Conservation (phyloP, 805 yeast species). For the Debaryomyces prosopidis region DNA sequence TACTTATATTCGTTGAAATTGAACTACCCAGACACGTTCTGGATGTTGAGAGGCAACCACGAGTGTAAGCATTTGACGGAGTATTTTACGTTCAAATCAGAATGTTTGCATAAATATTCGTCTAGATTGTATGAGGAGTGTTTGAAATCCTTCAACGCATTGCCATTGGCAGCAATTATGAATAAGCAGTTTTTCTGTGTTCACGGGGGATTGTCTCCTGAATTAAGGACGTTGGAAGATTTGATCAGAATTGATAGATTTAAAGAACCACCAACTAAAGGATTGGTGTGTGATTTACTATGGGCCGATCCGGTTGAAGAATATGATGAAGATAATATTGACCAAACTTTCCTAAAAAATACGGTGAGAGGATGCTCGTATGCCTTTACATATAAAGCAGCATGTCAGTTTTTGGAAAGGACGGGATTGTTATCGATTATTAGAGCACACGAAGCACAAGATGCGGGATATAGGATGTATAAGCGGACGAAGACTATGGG, state of each 20-base stretch:
- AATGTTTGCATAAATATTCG: constrained; percentile 84
- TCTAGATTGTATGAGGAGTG: constrained; percentile 66
- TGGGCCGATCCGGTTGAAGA: constrained; percentile 97
- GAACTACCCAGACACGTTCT: constrained; percentile 69
- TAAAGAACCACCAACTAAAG: constrained; percentile 89
- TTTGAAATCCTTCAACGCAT: constrained; percentile 74
- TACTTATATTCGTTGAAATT: constrained; percentile 79
- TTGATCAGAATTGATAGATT: constrained; percentile 72
- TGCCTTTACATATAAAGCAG: constrained; percentile 81
- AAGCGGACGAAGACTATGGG: constrained; percentile 79
- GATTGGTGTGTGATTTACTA: constrained; percentile 89
- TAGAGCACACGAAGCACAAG: constrained; percentile 97
- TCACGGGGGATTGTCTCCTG: constrained; percentile 95
- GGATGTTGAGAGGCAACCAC: constrained; percentile 90
- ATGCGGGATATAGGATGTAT: constrained; percentile 95
- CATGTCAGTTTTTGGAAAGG: constrained; percentile 72
- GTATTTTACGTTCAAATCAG: constrained; percentile 89
- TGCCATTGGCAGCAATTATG: constrained; percentile 92
- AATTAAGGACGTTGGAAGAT: constrained; percentile 68
- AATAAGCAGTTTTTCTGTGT: constrained; percentile 93
- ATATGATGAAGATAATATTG: constrained; percentile 53
- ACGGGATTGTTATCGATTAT: constrained; percentile 82
- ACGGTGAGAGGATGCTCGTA: constrained; percentile 89
- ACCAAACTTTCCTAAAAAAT: constrained; percentile 60
- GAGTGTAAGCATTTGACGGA: constrained; percentile 92